These are phyloP conservation scores for Geotrichum aggregatum DNA, from an alignment of 1,139 yeast species.

Conservation along the genomic window DNA sequence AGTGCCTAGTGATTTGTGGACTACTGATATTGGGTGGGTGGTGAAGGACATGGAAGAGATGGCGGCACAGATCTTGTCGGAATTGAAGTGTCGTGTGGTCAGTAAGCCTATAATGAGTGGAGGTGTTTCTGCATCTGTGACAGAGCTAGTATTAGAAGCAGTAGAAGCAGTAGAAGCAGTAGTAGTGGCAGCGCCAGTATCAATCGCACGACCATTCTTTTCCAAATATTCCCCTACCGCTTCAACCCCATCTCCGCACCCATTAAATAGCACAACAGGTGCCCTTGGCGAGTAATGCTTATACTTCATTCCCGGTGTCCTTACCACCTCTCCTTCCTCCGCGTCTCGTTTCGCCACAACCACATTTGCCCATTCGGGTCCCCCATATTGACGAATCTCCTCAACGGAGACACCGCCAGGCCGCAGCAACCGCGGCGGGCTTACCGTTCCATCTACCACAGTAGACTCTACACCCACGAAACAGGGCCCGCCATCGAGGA, in stretches of 20 bases:
- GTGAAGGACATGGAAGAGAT: neutral
- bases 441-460: conserved; percentile 80
- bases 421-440: conserved; percentile 81
- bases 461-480: conserved; percentile 93
- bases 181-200: no score
- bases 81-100: conserved; percentile 32
- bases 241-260: conserved; percentile 47
- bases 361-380: conserved; percentile 59
- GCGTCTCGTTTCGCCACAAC: conserved; percentile 64
- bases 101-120: conserved; percentile 48
- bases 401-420: conserved; percentile 93
- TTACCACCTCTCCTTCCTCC: conserved; percentile 61
- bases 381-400: conserved; percentile 61
- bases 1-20: conserved; percentile 49
- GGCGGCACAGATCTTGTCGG: conserved; percentile 15
- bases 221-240: conserved; percentile 32
- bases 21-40: conserved; percentile 1
- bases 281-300: conserved; percentile 92
- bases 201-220: no score
- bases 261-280: conserved; percentile 64
- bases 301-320: conserved; percentile 97
- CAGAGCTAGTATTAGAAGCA: no score
- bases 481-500: conserved; percentile 86
- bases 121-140: neutral
- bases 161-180: no score